These are phyloP conservation scores for Herpetospermum pedunculosum DNA, from an alignment of 306 rosid species.

Conservation along the genomic window DNA sequence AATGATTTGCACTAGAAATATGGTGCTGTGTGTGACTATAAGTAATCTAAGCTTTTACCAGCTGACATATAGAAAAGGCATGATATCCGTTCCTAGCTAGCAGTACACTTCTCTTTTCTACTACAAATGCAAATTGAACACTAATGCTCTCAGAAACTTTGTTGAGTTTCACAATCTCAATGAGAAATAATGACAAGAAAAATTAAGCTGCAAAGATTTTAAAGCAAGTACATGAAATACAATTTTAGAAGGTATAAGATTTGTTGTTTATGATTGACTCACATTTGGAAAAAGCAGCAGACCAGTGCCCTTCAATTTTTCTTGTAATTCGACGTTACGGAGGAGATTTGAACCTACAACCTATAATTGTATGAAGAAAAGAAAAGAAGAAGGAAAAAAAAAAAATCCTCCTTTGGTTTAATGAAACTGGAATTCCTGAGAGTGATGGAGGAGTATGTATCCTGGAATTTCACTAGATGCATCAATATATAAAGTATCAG, in stretches of 20 bases:
- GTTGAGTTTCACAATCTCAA: neutral
- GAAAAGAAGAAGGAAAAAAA: too few relatives aligned
- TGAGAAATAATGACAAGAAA: slow-evolving; percentile 3
- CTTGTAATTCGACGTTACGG: neutral
- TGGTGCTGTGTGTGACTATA: neutral
- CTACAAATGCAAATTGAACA: neutral
- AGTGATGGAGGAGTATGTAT: neutral
- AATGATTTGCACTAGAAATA: neutral
- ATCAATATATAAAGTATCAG: neutral
- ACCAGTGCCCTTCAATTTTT: neutral
- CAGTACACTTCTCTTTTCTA: neutral
- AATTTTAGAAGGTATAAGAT: slow-evolving; percentile 13
- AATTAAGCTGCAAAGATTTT: slow-evolving; percentile 12
- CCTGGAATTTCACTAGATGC: neutral
- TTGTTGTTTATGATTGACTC: slow-evolving; percentile 8
- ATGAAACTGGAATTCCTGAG: neutral
- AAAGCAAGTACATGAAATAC: slow-evolving; percentile 23
- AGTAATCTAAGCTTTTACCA: neutral
- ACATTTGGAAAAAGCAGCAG: neutral
- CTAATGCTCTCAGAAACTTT: neutral
- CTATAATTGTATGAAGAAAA: neutral
- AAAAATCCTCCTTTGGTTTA: neutral
- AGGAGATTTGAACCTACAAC: neutral
- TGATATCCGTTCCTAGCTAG: neutral
- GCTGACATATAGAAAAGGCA: neutral